These are phyloP conservation scores for Ilyonectria mors-panacis DNA, from an alignment of 2,329 filamentous ascomycete genomes.

Conservation along the genomic window DNA sequence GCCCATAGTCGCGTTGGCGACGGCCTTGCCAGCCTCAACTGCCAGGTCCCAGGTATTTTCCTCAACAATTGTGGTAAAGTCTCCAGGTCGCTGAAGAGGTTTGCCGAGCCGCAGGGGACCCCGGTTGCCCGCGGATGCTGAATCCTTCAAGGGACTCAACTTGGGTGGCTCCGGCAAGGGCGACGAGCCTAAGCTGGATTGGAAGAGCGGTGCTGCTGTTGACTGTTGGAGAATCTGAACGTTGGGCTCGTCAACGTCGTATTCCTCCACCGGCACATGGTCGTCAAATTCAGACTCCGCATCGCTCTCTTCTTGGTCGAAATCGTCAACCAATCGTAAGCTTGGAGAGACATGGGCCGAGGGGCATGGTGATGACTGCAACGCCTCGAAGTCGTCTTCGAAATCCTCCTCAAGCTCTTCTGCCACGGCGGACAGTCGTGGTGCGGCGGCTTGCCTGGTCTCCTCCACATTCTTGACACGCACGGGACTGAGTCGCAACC, in stretches of 20 bases:
- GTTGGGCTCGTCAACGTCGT: slow-evolving; percentile 60
- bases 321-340: slow-evolving; percentile 37
- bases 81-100: slow-evolving; percentile 53
- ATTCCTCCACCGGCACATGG: slow-evolving; percentile 60
- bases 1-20: slow-evolving; percentile 15
- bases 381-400: slow-evolving; percentile 22
- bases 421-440: slow-evolving; percentile 62
- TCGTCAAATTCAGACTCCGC: slow-evolving; percentile 62
- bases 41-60: slow-evolving; percentile 63
- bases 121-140: slow-evolving; percentile 65
- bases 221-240: slow-evolving; percentile 63
- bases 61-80: slow-evolving; percentile 63
- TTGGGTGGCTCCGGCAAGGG: slow-evolving; percentile 64
- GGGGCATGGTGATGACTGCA: slow-evolving; percentile 49
- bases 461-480: slow-evolving; percentile 67
- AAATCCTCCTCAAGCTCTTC: slow-evolving; percentile 62
- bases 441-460: slow-evolving; percentile 56
- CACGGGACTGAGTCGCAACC: slow-evolving; percentile 74
- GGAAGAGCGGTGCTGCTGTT: slow-evolving; percentile 47
- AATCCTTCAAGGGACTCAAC: slow-evolving; percentile 67
- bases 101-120: slow-evolving; percentile 48
- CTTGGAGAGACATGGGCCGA: slow-evolving; percentile 36
- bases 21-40: slow-evolving; percentile 41
- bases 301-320: slow-evolving; percentile 54
- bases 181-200: slow-evolving; percentile 56